Conservation (phyloP, 1,139 yeast genomes). For the Geotrichum europaeum region DNA sequence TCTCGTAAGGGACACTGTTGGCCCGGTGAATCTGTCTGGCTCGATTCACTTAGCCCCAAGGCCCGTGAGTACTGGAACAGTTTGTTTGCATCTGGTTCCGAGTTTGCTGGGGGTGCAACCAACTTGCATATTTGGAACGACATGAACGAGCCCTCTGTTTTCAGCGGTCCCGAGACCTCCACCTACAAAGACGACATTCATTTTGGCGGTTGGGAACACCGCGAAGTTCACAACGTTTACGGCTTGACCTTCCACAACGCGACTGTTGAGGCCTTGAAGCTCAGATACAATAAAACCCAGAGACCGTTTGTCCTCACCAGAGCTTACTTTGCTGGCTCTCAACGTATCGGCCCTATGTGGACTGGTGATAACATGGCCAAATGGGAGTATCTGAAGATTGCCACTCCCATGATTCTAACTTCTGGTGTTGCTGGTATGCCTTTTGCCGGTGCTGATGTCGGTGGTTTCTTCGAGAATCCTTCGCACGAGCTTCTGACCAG, state of each 20-base stretch:
- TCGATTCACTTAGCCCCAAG: constrained; percentile 69
- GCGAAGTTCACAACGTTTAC: constrained; percentile 81
- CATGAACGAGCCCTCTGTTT: constrained; percentile 96
- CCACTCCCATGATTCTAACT: constrained; percentile 83
- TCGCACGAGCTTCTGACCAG: constrained; percentile 69
- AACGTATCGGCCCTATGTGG: constrained; percentile 91
- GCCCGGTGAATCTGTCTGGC: constrained; percentile 97
- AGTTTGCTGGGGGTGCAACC: constrained; percentile 48
- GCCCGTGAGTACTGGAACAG: constrained; percentile 57
- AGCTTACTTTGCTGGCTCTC: constrained; percentile 85
- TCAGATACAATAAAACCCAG: constrained; percentile 46
- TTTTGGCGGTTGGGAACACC: constrained; percentile 77
- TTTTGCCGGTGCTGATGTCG: constrained; percentile 93
- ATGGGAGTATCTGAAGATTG: constrained; percentile 78
- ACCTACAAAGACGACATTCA: constrained; percentile 79
- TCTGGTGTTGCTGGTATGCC: constrained; percentile 84
- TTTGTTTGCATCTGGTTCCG: constrained; percentile 37
- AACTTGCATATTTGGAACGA: constrained; percentile 93
- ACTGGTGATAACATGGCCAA: constrained; percentile 93
- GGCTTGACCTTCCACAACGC: constrained; percentile 78
- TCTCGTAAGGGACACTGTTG: constrained; percentile 85
- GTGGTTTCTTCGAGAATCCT: constrained; percentile 94
- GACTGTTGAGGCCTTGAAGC: constrained; percentile 59
- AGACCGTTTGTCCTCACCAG: constrained; percentile 91
- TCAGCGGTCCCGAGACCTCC: constrained; percentile 90